Evolutionary conservation across 1,284 basidiomycete species (phyloP), one percentile per base, ranked within the genome.

Genomic region (Rhodotorula sp.): DNA sequence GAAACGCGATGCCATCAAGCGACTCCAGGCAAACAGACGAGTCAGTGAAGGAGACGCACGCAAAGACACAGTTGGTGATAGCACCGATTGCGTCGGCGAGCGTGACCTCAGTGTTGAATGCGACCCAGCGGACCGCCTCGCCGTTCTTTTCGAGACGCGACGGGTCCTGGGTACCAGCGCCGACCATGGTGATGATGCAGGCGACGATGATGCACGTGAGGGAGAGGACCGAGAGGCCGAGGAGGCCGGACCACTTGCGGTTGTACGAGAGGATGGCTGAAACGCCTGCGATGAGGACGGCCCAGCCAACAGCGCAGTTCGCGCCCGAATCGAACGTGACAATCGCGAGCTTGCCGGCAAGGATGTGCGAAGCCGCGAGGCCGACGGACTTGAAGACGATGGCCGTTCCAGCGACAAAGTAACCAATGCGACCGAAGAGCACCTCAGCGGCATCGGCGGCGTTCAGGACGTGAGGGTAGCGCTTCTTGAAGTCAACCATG

Each of bases 261-360:
- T 53, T 44, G 66, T 50, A 56, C 17, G 53, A 56, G 17, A 66
- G 51, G 21, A 54, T 19, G 9, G 50, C 48, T 1, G 37, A 44
- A 32, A 54, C 50, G 32, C 29, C 57, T 9, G 64, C 57, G 17
- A 66, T 66, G 54, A 67, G 34, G 27, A 48, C 51, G 19, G 66
- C 66, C 59, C 59, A 67, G 25, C 32, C 53, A 53, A 67, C 39
- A 3, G 66, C 10, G 53, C 66, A 67, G 32, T 48, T 29, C 10
- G 41, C 53, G 41, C 44, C 44, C 21, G 10, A 5, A 44, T 67
- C 66, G 53, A 67, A 67, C 9, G 59, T 51, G 2, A 53, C n/a
- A 34, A 67, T 56, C 44, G 66, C 66, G 36, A 67, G 55, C 66
- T 67, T 67, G 59, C 66, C 66, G 41, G 66, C 66, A 21, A 67